phyloP scores from a whole-genome alignment of 2,329 filamentous ascomycete species.

The Aspergillus sp. region DNA sequence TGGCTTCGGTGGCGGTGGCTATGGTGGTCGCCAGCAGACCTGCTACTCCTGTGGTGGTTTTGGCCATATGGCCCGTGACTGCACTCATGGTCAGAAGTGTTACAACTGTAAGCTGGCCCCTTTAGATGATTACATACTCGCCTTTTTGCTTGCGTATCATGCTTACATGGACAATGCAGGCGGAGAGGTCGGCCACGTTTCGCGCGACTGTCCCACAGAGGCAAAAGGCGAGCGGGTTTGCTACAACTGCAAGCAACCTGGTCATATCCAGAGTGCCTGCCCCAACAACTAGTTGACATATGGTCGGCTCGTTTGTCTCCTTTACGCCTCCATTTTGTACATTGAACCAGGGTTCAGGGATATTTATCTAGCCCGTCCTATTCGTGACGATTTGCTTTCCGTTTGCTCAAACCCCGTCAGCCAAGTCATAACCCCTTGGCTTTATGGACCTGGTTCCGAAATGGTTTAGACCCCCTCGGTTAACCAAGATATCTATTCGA shows the following conservation, averaged over 20 bases:
- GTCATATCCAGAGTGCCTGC: slow-evolving; percentile 93
- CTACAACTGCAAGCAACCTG: slow-evolving; percentile 89
- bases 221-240: slow-evolving; percentile 90
- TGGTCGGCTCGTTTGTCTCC: slow-evolving; percentile 24
- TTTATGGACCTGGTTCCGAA: slow-evolving; percentile 22
- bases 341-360: slow-evolving; percentile 16
- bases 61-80: slow-evolving; percentile 97
- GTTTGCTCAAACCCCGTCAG: slow-evolving; percentile 16
- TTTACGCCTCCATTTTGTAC: slow-evolving; percentile 22
- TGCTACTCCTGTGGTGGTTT: slow-evolving; percentile 98
- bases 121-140: neutral
- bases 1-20: slow-evolving; percentile 50
- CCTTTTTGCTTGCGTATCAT: neutral
- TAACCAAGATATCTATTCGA: slow-evolving; percentile 18
- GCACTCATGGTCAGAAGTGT: slow-evolving; percentile 98
- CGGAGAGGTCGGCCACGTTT: slow-evolving; percentile 88
- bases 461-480: slow-evolving; percentile 21
- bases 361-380: slow-evolving; percentile 12
- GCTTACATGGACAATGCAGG: slow-evolving; percentile 41
- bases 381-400: slow-evolving; percentile 29
- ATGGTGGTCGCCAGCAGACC: slow-evolving; percentile 67
- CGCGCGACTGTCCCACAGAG: slow-evolving; percentile 93
- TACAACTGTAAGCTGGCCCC: slow-evolving; percentile 76
- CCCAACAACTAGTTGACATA: slow-evolving; percentile 68
- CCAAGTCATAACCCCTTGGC: slow-evolving; percentile 19